A percentile compares a stretch with the other conserved stretches of the same genome.
phyloP scores from a whole-genome alignment of 2,329 filamentous ascomycete species.

The Apiospora aurea region DNA sequence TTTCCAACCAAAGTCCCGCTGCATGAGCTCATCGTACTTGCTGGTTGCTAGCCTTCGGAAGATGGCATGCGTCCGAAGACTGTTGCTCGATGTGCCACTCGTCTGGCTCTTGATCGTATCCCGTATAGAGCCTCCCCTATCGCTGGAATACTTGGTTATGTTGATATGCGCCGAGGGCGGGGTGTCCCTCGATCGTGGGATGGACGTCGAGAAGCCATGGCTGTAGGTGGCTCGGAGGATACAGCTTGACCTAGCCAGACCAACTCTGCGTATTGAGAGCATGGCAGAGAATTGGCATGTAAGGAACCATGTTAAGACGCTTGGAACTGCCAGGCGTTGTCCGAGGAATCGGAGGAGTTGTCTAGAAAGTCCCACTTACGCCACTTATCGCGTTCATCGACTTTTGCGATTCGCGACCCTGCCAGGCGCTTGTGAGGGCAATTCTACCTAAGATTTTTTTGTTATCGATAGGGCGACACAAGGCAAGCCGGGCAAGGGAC shows the following conservation, averaged over 20 bases:
- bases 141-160: neutral
- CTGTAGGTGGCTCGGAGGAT: slow-evolving; percentile 29
- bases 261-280: slow-evolving; percentile 36
- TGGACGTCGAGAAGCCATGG: slow-evolving; percentile 38
- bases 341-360: neutral
- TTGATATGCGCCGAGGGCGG: neutral
- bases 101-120: neutral
- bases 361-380: neutral
- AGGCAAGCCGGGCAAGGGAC: neutral
- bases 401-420: slow-evolving; percentile 9
- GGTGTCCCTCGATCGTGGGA: neutral
- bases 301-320: slow-evolving; percentile 37
- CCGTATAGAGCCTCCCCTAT: neutral
- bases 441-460: neutral
- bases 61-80: slow-evolving; percentile 32
- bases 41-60: slow-evolving; percentile 35
- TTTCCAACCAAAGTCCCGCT: slow-evolving; percentile 36
- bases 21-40: slow-evolving; percentile 47
- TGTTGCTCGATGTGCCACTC: neutral
- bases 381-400: slow-evolving; percentile 17
- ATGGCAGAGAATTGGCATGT: slow-evolving; percentile 33
- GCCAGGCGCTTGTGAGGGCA: neutral
- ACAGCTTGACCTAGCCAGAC: slow-evolving; percentile 37
- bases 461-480: neutral
- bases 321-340: too few species aligned